Conservation (phyloP, 768 basidiomycete genomes). For the Termitomyces sp. region DNA sequence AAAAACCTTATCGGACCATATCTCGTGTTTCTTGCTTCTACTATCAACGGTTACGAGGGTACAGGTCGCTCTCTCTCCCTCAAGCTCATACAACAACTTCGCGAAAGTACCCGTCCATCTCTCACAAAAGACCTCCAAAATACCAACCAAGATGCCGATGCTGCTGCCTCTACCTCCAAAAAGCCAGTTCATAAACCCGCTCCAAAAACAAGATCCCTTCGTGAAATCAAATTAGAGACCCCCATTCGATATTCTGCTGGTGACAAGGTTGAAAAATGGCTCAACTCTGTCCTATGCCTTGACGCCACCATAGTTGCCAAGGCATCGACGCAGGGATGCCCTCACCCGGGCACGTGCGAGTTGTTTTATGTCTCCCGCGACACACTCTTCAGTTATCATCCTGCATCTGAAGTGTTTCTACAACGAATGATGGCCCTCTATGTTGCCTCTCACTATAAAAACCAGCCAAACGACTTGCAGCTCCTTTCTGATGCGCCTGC, state of each 20-base stretch:
- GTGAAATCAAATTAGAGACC: constrained; percentile 92
- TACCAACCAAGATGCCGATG: constrained; percentile 36
- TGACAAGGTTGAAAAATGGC: constrained; percentile 93
- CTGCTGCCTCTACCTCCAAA: constrained; percentile 41
- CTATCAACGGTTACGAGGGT: constrained; percentile 99
- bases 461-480: constrained; percentile 98
- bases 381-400: constrained; percentile 95
- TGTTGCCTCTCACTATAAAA: constrained; percentile 98
- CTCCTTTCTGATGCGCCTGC: constrained; percentile 95
- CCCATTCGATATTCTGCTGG: constrained; percentile 89
- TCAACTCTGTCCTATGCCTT: constrained; percentile 86
- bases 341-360: constrained; percentile 92
- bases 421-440: constrained; percentile 99
- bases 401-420: constrained; percentile 94
- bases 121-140: constrained; percentile 56
- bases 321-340: constrained; percentile 64
- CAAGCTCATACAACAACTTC: constrained; percentile 95
- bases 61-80: constrained; percentile 98
- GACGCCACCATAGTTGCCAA: constrained; percentile 68
- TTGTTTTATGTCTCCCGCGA: constrained; percentile 95
- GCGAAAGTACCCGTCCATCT: constrained; percentile 84
- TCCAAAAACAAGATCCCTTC: constrained; percentile 70
- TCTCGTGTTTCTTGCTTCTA: constrained; percentile 98
- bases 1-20: constrained; percentile 93
- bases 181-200: constrained; percentile 52